Base-by-base conservation (phyloP, 768 basidiomycete species). In the Termitomyces sp. region DNA sequence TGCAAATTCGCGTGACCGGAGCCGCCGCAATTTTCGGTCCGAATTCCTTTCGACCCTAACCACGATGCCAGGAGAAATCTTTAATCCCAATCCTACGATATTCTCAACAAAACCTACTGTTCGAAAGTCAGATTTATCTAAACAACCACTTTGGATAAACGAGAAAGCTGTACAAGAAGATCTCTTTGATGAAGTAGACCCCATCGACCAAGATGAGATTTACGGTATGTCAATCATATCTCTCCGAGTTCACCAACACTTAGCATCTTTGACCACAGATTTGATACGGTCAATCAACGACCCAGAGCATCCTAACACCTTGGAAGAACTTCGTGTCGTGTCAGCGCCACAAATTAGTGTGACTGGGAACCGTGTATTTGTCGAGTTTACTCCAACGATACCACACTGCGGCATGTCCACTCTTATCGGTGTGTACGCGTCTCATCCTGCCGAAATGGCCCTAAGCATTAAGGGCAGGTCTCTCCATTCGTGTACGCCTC, bases 341-440 rank as follows among this genome's bases (percentile, higher is more conserved):
- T 96, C 93, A 47, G 84, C 87, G 6, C 86, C 92, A 10, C 95
- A 98, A 67, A 87, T 98, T 57, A 74, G 61, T 45, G 77, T 74
- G 59, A 72, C 66, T 34, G 67, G 73, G n/a, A 89, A 94, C 61
- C 80, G 81, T 53, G 78, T 99, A 52, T 77, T 82, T 36, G 88
- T 99, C 62, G 94, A 96, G 68, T 95, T 98, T 68, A 98, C 97
- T 5, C 96, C 97, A 4, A 98, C 97, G 0, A 93, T 97, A 16
- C 96, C 97, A 10, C 95, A 98, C 67, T 98, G 96, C 62, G 94
- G 94, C 49, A 94, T 95, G 93, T 95, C 94, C 10, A 98, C 95
- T 2, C 76, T 98, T 52, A 98, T 99, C 56, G 96, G 95, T 91
- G 63, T 57, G 81, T 69, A 69, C 71, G 26, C 14, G 5, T 20